Evolutionary conservation across 2,329 filamentous ascomycete species (phyloP).

Genomic region (Helicocarpus griseus): DNA sequence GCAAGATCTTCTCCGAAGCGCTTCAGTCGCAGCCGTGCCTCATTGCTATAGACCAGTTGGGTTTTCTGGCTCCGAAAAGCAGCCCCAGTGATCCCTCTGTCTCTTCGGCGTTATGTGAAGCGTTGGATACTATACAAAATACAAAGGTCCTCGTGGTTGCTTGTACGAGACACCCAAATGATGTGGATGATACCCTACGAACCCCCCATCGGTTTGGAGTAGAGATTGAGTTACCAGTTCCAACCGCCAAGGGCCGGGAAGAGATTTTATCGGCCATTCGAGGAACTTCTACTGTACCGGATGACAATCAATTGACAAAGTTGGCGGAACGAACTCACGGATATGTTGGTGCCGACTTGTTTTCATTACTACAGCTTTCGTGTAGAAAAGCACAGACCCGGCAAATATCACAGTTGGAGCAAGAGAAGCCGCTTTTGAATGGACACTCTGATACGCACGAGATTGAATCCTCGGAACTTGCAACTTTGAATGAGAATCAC

Average conservation of each 20-base stretch:
- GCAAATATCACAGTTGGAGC: conserved; percentile 13
- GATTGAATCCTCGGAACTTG: conserved; percentile 7
- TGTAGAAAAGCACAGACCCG: conserved; percentile 31
- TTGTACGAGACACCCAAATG: conserved; percentile 61
- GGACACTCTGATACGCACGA: not conserved
- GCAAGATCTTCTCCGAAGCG: conserved; percentile 61
- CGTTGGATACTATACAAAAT: conserved; percentile 29
- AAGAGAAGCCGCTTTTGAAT: not conserved
- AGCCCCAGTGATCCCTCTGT: conserved; percentile 36
- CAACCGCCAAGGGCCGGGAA: conserved; percentile 58
- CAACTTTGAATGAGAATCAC: conserved; percentile 8
- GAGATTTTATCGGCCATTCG: conserved; percentile 61
- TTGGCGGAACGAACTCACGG: conserved; percentile 74
- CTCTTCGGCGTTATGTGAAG: conserved; percentile 31
- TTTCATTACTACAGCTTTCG: conserved; percentile 51
- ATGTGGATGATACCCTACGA: conserved; percentile 61
- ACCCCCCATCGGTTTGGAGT: conserved; percentile 54
- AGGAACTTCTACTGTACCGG: conserved; percentile 38
- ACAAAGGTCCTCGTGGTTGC: conserved; percentile 62
- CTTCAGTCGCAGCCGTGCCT: conserved; percentile 61
- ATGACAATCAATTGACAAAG: conserved; percentile 45
- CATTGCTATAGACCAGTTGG: conserved; percentile 68
- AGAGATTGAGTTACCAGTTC: conserved; percentile 67
- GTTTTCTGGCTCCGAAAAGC: conserved; percentile 55
- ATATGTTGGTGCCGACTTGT: conserved; percentile 70